These are phyloP conservation scores for Scedosporium dehoogii DNA, from an alignment of 2,329 filamentous ascomycete genomes.

Conservation along the genomic window DNA sequence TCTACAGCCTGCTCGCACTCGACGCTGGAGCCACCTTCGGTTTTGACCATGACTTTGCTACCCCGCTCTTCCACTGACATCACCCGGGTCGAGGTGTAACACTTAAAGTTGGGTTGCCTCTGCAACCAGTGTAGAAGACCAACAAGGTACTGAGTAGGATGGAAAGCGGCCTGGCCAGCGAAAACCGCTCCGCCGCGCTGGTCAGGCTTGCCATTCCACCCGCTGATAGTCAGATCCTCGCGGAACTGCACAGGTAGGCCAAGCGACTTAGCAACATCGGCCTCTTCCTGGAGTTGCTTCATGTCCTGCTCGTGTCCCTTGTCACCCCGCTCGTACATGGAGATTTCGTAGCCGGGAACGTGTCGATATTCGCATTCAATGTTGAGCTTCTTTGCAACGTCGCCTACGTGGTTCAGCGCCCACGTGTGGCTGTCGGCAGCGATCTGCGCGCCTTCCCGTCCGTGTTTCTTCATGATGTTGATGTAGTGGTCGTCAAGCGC, in stretches of 20 bases:
- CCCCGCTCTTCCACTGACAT: conserved; percentile 36
- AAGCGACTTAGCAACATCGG: conserved; percentile 28
- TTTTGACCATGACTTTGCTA: conserved; percentile 36
- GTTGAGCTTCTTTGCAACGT: conserved; percentile 34
- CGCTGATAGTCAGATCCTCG: conserved; percentile 33
- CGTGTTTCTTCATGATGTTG: conserved; percentile 41
- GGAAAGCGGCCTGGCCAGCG: conserved; percentile 40
- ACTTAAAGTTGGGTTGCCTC: conserved; percentile 40
- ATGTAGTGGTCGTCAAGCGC: conserved; percentile 43
- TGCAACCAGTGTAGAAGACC: conserved; percentile 41
- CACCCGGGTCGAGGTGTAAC: conserved; percentile 40
- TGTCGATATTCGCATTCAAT: conserved; percentile 47
- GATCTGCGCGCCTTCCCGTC: conserved; percentile 32
- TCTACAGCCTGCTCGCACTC: conserved; percentile 38
- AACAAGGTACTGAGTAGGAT: conserved; percentile 44
- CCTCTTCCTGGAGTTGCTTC: conserved; percentile 29
- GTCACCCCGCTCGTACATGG: conserved; percentile 32
- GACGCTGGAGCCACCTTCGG: conserved; percentile 34
- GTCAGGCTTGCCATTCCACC: conserved; percentile 40
- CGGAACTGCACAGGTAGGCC: conserved; percentile 27
- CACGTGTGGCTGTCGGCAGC: conserved; percentile 45
- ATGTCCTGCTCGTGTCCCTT: conserved; percentile 28
- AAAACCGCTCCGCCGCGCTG: conserved; percentile 41
- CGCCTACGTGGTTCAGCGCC: conserved; percentile 40
- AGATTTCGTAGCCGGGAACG: conserved; percentile 38